Percentiles rank a stretch among this genome's conserved stretches.
phyloP scores from a whole-genome alignment of 192 early-diverging fungal species.

The Backusella tarrabulga region DNA sequence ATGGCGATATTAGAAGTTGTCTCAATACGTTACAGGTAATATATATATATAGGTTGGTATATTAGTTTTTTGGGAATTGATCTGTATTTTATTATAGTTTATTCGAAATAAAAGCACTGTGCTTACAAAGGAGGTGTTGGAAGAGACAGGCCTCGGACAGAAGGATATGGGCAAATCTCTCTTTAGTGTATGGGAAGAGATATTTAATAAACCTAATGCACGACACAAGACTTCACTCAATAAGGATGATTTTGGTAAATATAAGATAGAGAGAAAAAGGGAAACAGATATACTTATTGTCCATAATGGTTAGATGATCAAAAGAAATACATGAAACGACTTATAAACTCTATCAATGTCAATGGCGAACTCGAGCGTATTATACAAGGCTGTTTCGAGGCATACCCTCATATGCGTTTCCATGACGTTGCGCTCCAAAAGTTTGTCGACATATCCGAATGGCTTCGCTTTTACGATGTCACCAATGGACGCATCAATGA shows the following conservation, averaged over 20 bases:
- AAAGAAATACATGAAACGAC: constrained; percentile 48
- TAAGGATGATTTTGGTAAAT: constrained; percentile 12
- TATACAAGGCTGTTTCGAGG: constrained; percentile 90
- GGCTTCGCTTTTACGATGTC: constrained; percentile 81
- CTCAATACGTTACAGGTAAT: constrained; percentile 86
- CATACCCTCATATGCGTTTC: constrained; percentile 78
- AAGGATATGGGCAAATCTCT: constrained; percentile 83
- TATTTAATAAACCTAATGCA: constrained; percentile 58
- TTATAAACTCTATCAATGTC: constrained; percentile 50
- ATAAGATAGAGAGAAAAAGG: too few relatives aligned
- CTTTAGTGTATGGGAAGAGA: constrained; percentile 79
- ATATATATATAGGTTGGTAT: too few relatives aligned
- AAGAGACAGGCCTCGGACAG: constrained; percentile 53
- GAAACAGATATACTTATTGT: constrained; percentile 3
- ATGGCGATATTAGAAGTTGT: constrained; percentile 87
- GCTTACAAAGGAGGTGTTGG: constrained; percentile 49
- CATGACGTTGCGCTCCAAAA: constrained; percentile 72
- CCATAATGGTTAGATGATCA: constrained; percentile 22
- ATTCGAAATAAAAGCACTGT: constrained; percentile 29
- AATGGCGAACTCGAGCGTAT: constrained; percentile 89
- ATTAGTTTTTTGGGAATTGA: too few relatives aligned
- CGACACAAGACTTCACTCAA: constrained; percentile 11
- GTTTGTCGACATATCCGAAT: constrained; percentile 67
- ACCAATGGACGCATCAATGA: constrained; percentile 50
- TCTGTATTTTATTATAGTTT: constrained; percentile 5